Percentiles rank a stretch among this genome's conserved stretches.
Conservation (phyloP, 2,329 filamentous ascomycete genomes). For the Phialemoniopsis sp. region DNA sequence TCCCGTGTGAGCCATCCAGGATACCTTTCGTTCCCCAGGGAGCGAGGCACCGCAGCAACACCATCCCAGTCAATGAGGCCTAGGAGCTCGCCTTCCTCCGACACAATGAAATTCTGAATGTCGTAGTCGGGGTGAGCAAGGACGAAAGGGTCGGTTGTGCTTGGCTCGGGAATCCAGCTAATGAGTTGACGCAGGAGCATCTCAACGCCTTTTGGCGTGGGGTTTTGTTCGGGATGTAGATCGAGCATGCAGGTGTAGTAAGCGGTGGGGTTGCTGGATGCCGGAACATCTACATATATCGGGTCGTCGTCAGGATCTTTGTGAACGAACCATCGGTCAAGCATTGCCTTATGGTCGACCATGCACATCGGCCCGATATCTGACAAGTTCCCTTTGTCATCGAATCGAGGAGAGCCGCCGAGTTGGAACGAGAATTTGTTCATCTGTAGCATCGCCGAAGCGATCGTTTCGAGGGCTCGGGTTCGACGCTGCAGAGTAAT, state of each 20-base stretch:
- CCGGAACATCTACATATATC: conserved; percentile 8
- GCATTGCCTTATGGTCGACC: conserved; percentile 8
- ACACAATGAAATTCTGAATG: conserved; percentile 23
- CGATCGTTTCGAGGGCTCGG: conserved; percentile 6
- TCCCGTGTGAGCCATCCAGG: conserved; percentile 16
- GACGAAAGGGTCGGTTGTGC: conserved; percentile 9
- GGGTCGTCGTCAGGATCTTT: conserved; percentile 8
- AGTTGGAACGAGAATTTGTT: conserved; percentile 9
- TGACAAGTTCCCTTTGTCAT: neutral
- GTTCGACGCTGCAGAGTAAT: neutral
- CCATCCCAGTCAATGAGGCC: conserved; percentile 24
- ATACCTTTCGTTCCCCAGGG: conserved; percentile 14
- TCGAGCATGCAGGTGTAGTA: no score
- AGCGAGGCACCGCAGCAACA: conserved; percentile 14
- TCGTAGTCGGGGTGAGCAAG: conserved; percentile 21
- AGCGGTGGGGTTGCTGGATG: neutral
- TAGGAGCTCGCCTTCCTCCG: conserved; percentile 17
- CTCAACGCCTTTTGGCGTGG: conserved; percentile 9
- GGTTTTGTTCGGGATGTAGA: conserved; percentile 1
- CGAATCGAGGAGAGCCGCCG: neutral
- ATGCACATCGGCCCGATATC: no score
- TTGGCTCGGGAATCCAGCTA: conserved; percentile 10
- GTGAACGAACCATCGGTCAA: conserved; percentile 8
- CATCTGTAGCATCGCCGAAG: conserved; percentile 14
- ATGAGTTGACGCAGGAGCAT: conserved; percentile 5